Percentiles rank a stretch among this genome's conserved stretches.
Conservation (phyloP, 163 green algal species). For the Trebouxia gelatinosa region DNA sequence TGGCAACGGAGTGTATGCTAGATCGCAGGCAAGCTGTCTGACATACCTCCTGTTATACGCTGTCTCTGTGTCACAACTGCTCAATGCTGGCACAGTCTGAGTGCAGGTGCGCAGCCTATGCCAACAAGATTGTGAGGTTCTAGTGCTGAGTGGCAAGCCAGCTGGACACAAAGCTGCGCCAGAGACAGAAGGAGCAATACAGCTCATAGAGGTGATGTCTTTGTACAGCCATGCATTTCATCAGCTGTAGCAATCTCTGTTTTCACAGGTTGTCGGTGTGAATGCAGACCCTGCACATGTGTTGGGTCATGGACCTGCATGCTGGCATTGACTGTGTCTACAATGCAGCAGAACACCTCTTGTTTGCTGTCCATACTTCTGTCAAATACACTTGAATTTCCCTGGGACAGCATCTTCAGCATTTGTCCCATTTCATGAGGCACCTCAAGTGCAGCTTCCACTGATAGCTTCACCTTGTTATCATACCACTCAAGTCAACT, state of each 20-base stretch:
- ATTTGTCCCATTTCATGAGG: too few relatives aligned
- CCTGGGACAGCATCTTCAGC: too few relatives aligned
- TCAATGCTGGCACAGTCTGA: not conserved
- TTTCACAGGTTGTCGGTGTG: not conserved
- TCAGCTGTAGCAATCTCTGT: not conserved
- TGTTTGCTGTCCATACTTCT: too few relatives aligned
- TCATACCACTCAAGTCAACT: too few relatives aligned
- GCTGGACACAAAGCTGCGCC: not conserved
- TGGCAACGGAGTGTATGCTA: conserved; percentile 66
- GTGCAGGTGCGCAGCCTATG: conserved; percentile 43
- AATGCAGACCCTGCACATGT: too few relatives aligned
- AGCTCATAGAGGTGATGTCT: conserved; percentile 14
- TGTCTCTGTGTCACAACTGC: not conserved
- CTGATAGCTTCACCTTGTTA: too few relatives aligned
- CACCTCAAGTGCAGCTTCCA: too few relatives aligned
- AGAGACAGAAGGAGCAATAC: not conserved
- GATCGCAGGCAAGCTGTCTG: conserved; percentile 43
- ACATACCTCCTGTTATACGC: not conserved
- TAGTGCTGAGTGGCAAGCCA: conserved; percentile 48
- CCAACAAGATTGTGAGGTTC: conserved; percentile 41
- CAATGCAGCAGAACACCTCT: too few relatives aligned
- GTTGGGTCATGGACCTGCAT: too few relatives aligned
- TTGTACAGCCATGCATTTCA: not conserved
- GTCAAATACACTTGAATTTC: too few relatives aligned
- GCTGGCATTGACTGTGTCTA: too few relatives aligned